These are phyloP conservation scores for Ophiosphaerella narmari DNA, from an alignment of 2,329 filamentous ascomycete genomes.

Conservation along the genomic window DNA sequence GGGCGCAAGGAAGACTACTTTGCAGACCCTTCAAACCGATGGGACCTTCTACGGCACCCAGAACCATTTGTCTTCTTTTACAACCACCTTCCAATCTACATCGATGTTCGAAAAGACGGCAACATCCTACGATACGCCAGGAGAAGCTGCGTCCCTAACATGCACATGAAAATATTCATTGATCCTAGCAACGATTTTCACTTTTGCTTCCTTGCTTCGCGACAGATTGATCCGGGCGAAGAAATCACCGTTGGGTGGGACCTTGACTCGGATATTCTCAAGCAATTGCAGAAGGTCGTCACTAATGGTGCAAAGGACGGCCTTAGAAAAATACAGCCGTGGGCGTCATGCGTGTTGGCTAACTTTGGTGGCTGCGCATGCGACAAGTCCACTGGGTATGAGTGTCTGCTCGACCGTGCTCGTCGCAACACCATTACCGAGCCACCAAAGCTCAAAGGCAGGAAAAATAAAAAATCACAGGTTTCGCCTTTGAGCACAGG, in stretches of 20 bases:
- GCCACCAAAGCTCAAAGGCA: constrained; percentile 50
- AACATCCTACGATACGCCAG: constrained; percentile 87
- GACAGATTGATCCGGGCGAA: constrained; percentile 72
- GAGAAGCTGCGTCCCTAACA: constrained; percentile 88
- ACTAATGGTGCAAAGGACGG: constrained; percentile 65
- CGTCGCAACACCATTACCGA: constrained; percentile 39
- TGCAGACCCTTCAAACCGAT: constrained; percentile 52
- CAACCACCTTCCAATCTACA: constrained; percentile 84
- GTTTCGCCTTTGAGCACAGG: constrained; percentile 61
- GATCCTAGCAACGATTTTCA: constrained; percentile 73
- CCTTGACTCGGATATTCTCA: constrained; percentile 54
- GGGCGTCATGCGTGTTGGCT: constrained; percentile 71
- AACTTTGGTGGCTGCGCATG: constrained; percentile 83
- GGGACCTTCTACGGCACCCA: constrained; percentile 54
- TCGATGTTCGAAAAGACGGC: constrained; percentile 87
- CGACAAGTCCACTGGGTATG: constrained; percentile 49
- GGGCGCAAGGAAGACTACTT: constrained; percentile 55
- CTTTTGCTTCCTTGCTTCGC: constrained; percentile 88
- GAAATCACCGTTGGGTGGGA: constrained; percentile 70
- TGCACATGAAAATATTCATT: constrained; percentile 84
- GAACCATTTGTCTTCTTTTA: constrained; percentile 69
- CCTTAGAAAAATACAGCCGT: constrained; percentile 65
- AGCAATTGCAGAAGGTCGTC: constrained; percentile 64
- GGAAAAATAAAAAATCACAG: constrained; percentile 55
- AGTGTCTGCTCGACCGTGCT: constrained; percentile 44